phyloP scores from a whole-genome alignment of 805 yeast species.

The Kodamaea nitidulidarum region DNA sequence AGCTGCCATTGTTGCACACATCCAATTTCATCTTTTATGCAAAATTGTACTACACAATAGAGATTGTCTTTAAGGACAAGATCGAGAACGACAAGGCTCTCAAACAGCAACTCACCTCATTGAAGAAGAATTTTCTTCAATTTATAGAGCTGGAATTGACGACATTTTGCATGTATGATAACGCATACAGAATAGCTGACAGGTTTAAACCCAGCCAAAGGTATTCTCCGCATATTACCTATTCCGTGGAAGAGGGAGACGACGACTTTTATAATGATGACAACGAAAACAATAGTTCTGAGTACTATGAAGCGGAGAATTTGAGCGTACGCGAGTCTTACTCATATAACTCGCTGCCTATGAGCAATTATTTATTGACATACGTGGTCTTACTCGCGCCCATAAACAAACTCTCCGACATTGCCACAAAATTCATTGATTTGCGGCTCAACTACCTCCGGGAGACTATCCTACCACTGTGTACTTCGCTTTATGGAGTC shows the following conservation, averaged over 20 bases:
- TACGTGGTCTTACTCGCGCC: conserved; percentile 25
- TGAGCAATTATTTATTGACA: conserved; percentile 25
- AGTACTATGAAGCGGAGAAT: conserved; percentile 9
- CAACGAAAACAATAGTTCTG: conserved; percentile 13
- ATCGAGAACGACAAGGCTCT: conserved; percentile 14
- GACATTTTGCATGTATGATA: conserved; percentile 16
- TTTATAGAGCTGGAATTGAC: conserved; percentile 25
- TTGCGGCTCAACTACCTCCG: conserved; percentile 16
- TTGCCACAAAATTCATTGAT: conserved; percentile 21
- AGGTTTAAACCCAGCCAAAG: conserved; percentile 15
- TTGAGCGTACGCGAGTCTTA: conserved; percentile 5
- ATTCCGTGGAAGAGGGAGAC: conserved; percentile 3
- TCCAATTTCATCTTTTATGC: conserved; percentile 29
- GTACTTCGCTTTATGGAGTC: conserved; percentile 14
- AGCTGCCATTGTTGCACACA: conserved; percentile 20
- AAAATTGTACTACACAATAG: conserved; percentile 31
- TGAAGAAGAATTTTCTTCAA: conserved; percentile 6
- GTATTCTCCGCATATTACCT: conserved; percentile 10
- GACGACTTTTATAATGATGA: conserved; percentile 11
- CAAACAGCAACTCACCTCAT: conserved; percentile 13
- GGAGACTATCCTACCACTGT: not conserved
- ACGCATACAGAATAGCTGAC: conserved; percentile 18
- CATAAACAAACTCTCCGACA: conserved; percentile 14
- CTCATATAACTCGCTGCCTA: conserved; percentile 8
- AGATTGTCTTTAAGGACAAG: conserved; percentile 18